Percentiles rank a stretch among this genome's conserved stretches.
phyloP scores from a whole-genome alignment of 805 yeast species.

The Tetrapisispora taiwanensis region DNA sequence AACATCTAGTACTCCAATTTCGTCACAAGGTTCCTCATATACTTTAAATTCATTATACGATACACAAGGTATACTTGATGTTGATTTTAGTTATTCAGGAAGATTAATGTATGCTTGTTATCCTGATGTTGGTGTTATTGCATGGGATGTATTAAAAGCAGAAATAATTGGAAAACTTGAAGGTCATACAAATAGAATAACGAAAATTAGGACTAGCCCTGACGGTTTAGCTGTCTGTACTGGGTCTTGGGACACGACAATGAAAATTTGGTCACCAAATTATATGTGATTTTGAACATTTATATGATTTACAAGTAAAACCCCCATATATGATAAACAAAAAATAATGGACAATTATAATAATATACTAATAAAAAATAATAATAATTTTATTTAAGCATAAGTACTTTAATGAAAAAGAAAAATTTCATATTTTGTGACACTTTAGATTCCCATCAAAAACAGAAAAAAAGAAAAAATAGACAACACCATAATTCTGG shows the following conservation, averaged over 20 bases:
- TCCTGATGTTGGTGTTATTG: constrained; percentile 61
- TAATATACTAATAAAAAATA: too few relatives aligned
- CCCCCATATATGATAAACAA: too few relatives aligned
- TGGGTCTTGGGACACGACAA: constrained; percentile 70
- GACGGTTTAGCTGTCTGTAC: constrained; percentile 74
- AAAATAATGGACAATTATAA: too few relatives aligned
- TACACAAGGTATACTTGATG: constrained; percentile 58
- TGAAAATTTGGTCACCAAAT: constrained; percentile 52
- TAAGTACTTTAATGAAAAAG: too few relatives aligned
- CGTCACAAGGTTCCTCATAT: constrained; percentile 6
- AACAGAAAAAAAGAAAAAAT: too few relatives aligned
- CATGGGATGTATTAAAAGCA: constrained; percentile 68
- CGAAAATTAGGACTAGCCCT: constrained; percentile 53
- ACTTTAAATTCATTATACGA: constrained; percentile 32
- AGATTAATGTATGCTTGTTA: constrained; percentile 66
- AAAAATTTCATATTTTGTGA: not conserved
- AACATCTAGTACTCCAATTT: constrained; percentile 13
- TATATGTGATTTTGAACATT: constrained; percentile 9
- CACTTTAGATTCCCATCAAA: not conserved
- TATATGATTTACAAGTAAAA: too few relatives aligned
- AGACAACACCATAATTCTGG: too few relatives aligned
- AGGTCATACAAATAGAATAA: constrained; percentile 54
- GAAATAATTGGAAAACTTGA: constrained; percentile 56
- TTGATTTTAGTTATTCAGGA: constrained; percentile 68
- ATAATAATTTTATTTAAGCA: too few relatives aligned